Base-by-base conservation (phyloP, 495 filamentous ascomycete species). In the Penicillium coffeae region DNA sequence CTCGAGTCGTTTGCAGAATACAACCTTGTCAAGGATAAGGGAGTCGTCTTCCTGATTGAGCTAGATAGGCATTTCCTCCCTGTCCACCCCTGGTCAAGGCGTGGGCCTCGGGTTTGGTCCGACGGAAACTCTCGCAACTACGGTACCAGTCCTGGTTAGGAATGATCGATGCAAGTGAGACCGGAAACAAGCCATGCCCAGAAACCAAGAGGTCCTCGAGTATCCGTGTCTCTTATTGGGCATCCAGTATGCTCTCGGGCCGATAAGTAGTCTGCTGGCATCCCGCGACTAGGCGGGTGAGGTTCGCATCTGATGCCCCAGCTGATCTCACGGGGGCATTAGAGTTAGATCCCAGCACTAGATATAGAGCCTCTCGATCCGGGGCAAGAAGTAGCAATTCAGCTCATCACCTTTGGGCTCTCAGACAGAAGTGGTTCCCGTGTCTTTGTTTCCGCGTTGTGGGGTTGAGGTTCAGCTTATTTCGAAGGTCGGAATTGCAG, bases 401-500 rank as follows among this genome's bases (percentile, higher is more conserved):
- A n/a, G n/a, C n/a, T n/a, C n/a, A n/a, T n/a, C n/a, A n/a, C n/a
- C n/a, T n/a, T n/a, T n/a, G n/a, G n/a, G n/a, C n/a, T n/a, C n/a
- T n/a, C n/a, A n/a, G n/a, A n/a, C n/a, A n/a, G n/a, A n/a, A n/a
- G n/a, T n/a, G n/a, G n/a, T n/a, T n/a, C n/a, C n/a, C n/a, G n/a
- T n/a, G n/a, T n/a, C n/a, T n/a, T n/a, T n/a, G n/a, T 4, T n/a
- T 37, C 35, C 13, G 15, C 13, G n/a, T 14, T 18, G 35, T 37
- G 19, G 27, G 42, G 32, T 16, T 45, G 25, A 14, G 12, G 20
- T 42, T 3, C 34, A 27, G 37, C 35, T 48, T 48, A 48, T 48
- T 36, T 15, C 30, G 15, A 45, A 22, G 13, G 27, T 45, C 51
- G 51, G 46, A 54, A 55, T 33, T 32, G 42, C 30, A 19, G 37